A percentile compares a stretch with the other conserved stretches of the same genome.
phyloP scores from a whole-genome alignment of 495 filamentous ascomycete species.

The Neurospora intermedia region DNA sequence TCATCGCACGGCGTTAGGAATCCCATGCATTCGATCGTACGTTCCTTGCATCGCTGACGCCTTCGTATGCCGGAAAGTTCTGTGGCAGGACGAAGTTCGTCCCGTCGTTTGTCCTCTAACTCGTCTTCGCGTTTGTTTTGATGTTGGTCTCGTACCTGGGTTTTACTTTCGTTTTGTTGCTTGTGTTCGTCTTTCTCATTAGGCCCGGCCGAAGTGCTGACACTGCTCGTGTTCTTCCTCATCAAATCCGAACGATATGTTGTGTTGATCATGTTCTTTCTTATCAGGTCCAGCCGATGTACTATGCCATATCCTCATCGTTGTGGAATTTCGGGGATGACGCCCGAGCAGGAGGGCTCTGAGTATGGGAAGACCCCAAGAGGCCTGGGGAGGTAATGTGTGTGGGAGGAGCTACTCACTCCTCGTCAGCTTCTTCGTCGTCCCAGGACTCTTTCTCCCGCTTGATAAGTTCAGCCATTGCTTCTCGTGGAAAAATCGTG shows the following conservation, averaged over 20 bases:
- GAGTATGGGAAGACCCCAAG: not conserved
- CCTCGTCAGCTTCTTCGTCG: slow-evolving; percentile 55
- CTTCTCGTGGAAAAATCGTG: slow-evolving; percentile 51
- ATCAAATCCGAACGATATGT: not conserved
- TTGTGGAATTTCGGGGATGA: not conserved
- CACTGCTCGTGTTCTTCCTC: not conserved
- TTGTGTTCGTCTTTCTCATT: not conserved
- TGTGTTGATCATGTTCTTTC: not conserved
- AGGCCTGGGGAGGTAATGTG: not conserved
- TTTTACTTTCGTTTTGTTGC: not conserved
- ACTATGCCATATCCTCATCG: not conserved
- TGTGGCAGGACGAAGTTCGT: not conserved
- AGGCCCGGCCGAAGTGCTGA: not conserved
- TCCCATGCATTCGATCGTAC: not conserved
- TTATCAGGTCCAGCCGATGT: not conserved
- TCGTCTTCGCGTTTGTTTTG: not conserved
- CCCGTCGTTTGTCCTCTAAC: not conserved
- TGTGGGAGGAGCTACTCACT: slow-evolving; percentile 7
- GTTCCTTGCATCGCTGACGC: not conserved
- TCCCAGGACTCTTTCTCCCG: slow-evolving; percentile 68
- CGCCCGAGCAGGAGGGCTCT: not conserved
- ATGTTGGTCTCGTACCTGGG: not conserved
- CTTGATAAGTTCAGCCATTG: slow-evolving; percentile 46
- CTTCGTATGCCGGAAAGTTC: not conserved
- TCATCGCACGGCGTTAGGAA: not conserved